Percentiles rank a stretch among this genome's conserved stretches.
These are phyloP conservation scores for Carex arenaria DNA, from an alignment of 202 grass and related monocot species.

Conservation along the genomic window DNA sequence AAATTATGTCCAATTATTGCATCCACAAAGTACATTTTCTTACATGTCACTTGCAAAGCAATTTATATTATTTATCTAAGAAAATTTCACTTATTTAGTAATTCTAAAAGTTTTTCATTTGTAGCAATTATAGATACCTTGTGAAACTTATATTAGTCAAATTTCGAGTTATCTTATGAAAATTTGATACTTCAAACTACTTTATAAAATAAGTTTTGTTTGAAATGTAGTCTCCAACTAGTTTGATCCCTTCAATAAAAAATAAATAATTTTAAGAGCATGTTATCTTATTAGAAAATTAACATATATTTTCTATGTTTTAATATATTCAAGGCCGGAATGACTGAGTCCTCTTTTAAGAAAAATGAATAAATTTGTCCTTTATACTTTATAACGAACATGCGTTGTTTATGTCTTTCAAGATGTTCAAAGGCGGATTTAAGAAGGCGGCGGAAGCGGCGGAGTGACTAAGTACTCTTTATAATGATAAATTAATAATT, in stretches of 20 bases:
- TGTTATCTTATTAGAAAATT: neutral
- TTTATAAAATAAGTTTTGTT: neutral
- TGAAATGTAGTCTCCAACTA: neutral
- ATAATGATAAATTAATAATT: too few species aligned
- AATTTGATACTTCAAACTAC: neutral
- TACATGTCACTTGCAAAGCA: neutral
- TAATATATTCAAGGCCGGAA: too few species aligned
- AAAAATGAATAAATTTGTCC: too few species aligned
- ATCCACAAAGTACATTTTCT: neutral
- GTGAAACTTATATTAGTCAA: neutral
- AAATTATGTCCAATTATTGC: neutral
- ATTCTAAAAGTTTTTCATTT: neutral
- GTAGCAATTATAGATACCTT: too few species aligned
- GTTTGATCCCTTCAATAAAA: neutral
- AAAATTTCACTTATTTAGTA: neutral
- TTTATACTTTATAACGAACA: too few species aligned
- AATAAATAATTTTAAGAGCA: neutral
- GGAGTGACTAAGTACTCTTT: too few species aligned
- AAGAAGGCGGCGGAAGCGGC: too few species aligned
- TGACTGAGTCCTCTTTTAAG: too few species aligned
- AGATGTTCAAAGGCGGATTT: too few species aligned
- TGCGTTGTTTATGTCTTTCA: too few species aligned
- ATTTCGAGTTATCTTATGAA: neutral
- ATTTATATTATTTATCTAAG: neutral
- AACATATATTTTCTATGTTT: neutral